These are phyloP conservation scores for Parafenestella ontariensis DNA, from an alignment of 2,329 filamentous ascomycete genomes.

Conservation along the genomic window DNA sequence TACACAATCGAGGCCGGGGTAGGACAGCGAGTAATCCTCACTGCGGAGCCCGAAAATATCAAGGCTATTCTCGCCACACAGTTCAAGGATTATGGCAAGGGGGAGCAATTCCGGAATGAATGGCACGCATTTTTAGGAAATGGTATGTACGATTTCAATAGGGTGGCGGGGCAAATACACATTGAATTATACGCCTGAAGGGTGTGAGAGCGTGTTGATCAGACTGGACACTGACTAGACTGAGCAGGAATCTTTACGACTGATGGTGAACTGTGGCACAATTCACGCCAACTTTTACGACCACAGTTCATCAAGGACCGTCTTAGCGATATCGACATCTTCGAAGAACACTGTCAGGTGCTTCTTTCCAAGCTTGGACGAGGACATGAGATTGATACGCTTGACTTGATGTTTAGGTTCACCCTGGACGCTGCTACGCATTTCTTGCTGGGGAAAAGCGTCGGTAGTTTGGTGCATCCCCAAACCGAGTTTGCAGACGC, in stretches of 20 bases:
- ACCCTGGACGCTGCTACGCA: conserved; percentile 87
- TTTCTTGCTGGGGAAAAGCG: conserved; percentile 81
- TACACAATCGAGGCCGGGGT: conserved; percentile 69
- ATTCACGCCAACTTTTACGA: conserved; percentile 79
- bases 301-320: conserved; percentile 89
- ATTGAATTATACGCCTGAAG: no score
- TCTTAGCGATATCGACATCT: conserved; percentile 79
- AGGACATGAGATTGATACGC: conserved; percentile 69
- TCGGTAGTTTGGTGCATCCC: conserved; percentile 65
- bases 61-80: conserved; percentile 89
- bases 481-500: conserved; percentile 77
- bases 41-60: conserved; percentile 85
- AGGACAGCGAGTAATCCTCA: conserved; percentile 72
- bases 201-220: not conserved
- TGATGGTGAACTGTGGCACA: conserved; percentile 80
- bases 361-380: conserved; percentile 70
- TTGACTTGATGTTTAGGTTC: conserved; percentile 76
- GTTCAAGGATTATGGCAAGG: conserved; percentile 86
- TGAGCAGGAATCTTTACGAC: conserved; percentile 67
- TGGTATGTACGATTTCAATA: conserved; percentile 58
- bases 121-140: conserved; percentile 80
- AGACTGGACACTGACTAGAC: conserved; percentile 3
- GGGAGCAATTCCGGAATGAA: conserved; percentile 73
- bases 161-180: no score
- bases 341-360: conserved; percentile 78